These are phyloP conservation scores for Notholithocarpus densiflorus DNA, from an alignment of 306 rosid species.

Conservation along the genomic window DNA sequence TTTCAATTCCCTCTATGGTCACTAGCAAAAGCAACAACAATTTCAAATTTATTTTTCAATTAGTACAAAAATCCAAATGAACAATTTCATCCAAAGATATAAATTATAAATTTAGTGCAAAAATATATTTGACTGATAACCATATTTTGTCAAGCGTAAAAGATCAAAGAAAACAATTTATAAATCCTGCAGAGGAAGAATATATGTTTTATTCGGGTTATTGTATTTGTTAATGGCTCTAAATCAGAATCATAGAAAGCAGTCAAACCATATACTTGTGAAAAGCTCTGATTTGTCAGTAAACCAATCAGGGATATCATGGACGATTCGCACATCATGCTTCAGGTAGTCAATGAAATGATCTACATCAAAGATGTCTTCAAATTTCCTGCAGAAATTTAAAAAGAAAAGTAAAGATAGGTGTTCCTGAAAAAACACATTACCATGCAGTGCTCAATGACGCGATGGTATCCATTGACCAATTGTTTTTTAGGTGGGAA, in stretches of 20 bases:
- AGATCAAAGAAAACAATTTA: background rate
- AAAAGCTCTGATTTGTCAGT: conserved; percentile 95
- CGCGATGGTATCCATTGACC: background rate
- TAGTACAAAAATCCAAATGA: background rate
- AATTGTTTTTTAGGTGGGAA: background rate
- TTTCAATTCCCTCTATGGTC: background rate
- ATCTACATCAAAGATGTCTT: conserved; percentile 95
- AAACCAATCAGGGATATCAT: conserved; percentile 95
- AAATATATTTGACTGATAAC: background rate
- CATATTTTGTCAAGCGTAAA: background rate
- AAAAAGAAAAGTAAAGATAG: background rate
- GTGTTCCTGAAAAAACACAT: conserved; percentile 16
- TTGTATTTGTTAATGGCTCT: background rate
- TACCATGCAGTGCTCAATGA: background rate
- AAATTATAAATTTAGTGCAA: background rate
- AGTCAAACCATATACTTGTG: conserved; percentile 74
- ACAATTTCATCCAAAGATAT: background rate
- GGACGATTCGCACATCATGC: conserved; percentile 92
- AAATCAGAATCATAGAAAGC: conserved; percentile 14
- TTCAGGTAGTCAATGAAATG: conserved; percentile 96
- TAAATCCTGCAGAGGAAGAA: background rate
- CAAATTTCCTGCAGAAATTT: conserved; percentile 79
- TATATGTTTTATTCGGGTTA: background rate
- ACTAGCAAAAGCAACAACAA: background rate
- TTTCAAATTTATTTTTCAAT: no score